Evolutionary conservation across 192 early-diverging fungal genomes (phyloP).

Genomic region (Endogone sp.): DNA sequence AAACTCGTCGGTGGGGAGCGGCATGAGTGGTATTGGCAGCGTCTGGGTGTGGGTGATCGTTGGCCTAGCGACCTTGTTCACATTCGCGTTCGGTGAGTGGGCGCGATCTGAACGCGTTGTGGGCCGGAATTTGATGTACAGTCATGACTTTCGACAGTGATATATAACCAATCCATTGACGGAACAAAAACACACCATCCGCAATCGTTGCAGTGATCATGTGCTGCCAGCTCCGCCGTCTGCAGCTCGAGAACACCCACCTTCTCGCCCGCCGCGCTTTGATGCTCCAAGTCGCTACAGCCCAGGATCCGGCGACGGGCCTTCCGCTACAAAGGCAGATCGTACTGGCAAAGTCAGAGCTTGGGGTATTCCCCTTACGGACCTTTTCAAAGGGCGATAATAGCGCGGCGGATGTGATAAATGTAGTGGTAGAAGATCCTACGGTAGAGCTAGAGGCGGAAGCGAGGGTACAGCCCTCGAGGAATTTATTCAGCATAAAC

Average conservation of each 20-base stretch:
- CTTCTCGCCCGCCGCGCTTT: background rate
- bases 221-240: background rate
- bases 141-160: too few species aligned
- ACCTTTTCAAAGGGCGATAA: background rate
- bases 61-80: too few species aligned
- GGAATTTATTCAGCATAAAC: background rate
- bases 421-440: background rate
- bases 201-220: background rate
- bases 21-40: too few species aligned
- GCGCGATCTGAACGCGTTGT: too few species aligned
- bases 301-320: background rate
- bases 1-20: too few species aligned
- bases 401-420: background rate
- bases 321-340: background rate
- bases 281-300: background rate
- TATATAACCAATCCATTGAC: background rate
- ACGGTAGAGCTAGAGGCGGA: background rate
- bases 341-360: background rate
- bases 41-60: too few species aligned
- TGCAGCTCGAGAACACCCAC: background rate
- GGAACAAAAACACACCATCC: background rate
- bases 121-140: too few species aligned
- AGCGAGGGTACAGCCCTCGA: background rate
- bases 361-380: background rate
- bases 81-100: too few species aligned